These are phyloP conservation scores for Taxillus chinensis DNA, from an alignment of 164 flowering plant species.

Conservation along the genomic window DNA sequence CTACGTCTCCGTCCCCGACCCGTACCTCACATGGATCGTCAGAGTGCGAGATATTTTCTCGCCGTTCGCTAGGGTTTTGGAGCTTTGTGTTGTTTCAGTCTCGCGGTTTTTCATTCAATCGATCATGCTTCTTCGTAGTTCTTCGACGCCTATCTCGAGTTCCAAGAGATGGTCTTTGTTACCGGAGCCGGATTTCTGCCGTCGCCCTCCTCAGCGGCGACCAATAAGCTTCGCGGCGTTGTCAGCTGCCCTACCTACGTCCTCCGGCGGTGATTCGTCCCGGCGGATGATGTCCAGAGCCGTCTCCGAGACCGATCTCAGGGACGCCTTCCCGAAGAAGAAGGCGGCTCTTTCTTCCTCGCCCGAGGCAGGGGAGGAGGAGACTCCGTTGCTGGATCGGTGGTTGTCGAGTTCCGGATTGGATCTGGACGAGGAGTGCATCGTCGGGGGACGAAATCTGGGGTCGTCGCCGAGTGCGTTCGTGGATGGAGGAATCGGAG, in stretches of 20 bases:
- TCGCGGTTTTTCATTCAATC: neutral
- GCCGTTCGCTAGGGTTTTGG: neutral
- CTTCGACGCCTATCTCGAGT: slow-evolving; percentile 12
- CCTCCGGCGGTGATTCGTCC: slow-evolving; percentile 11
- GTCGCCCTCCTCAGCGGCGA: slow-evolving; percentile 12
- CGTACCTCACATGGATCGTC: neutral
- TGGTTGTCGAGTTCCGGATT: slow-evolving; percentile 13
- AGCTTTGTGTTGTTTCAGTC: neutral
- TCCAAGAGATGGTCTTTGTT: slow-evolving; percentile 1
- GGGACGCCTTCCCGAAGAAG: slow-evolving; percentile 14
- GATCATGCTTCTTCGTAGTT: slow-evolving; percentile 15
- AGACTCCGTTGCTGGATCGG: slow-evolving; percentile 15
- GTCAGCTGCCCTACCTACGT: slow-evolving; percentile 3
- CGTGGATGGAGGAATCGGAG: slow-evolving; percentile 20
- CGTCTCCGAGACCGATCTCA: slow-evolving; percentile 37
- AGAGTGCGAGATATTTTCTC: neutral
- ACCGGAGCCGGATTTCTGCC: slow-evolving; percentile 14
- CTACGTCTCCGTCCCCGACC: neutral
- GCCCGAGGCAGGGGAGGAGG: slow-evolving; percentile 11
- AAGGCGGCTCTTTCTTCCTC: slow-evolving; percentile 3
- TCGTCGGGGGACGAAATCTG: slow-evolving; percentile 7
- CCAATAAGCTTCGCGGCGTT: slow-evolving; percentile 18
- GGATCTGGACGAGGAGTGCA: slow-evolving; percentile 20
- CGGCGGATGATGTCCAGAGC: slow-evolving; percentile 24
- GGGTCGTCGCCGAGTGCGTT: slow-evolving; percentile 1